phyloP scores from a whole-genome alignment of 345 rosid genomes.

The Hirschfeldia incana region DNA sequence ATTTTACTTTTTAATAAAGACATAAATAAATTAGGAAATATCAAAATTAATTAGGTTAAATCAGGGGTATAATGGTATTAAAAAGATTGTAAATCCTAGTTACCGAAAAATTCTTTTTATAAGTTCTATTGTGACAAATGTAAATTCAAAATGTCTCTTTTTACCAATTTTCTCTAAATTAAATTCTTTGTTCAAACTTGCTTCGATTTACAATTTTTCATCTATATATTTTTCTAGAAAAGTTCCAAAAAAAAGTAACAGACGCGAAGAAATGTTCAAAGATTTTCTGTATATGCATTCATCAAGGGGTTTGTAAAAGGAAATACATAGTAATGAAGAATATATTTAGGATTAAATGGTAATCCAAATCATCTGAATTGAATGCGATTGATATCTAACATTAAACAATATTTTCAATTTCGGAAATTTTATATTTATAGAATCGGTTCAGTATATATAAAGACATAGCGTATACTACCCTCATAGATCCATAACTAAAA shows the following conservation, averaged over 20 bases:
- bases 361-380: neutral
- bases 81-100: no score
- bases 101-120: no score
- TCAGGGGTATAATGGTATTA: no score
- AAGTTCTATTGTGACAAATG: no score
- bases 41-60: no score
- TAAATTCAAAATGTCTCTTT: no score
- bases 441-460: neutral
- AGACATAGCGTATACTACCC: neutral
- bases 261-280: neutral
- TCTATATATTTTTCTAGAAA: neutral
- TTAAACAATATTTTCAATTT: neutral
- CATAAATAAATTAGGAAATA: no score
- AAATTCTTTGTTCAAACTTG: neutral
- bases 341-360: neutral
- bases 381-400: neutral
- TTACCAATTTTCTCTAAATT: no score
- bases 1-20: no score
- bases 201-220: neutral
- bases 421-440: neutral
- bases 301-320: neutral
- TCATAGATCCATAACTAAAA: neutral
- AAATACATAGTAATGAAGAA: neutral
- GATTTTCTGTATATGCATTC: neutral
- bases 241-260: neutral